Base-by-base conservation (phyloP, 371 early-diverging fungal genomes). In the Blakeslea trispora region DNA sequence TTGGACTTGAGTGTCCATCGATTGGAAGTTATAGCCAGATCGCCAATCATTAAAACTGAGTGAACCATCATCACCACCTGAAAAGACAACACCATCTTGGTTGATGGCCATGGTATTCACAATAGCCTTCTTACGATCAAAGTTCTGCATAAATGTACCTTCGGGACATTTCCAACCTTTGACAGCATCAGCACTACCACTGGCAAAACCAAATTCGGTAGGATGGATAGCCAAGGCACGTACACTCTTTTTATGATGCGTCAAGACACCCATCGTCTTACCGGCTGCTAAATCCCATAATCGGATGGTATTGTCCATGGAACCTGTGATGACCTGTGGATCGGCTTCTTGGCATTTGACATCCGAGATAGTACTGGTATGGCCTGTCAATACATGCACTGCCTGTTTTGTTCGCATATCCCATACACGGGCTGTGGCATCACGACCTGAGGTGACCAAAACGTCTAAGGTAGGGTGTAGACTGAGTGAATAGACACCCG, bases 21-120 rank as follows among this genome's bases (percentile, higher is more conserved):
- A 79, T 63, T 98, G 97, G 83, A 98, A 97, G 64, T 90, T 91
- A 66, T 96, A 84, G 4, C 95, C 97, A 32, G 94, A 90, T 73
- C 91, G 90, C 93, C 94, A 97, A 72, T 98, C 98, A 86, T 95
- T 95, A 70, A 97, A 97, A 53, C 91, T 83, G 90, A 98, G 89
- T 7, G 90, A 86, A 14, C 98, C 97, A 65, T 97, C 89, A 61
- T 98, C 98, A 86, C 91, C 95, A 53, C 98, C 98, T 28, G 94
- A 89, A 64, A 97, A 91, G 68, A 97, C 68, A 39, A 98, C 95
- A 61, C 91, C 90, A 66, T 98, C 97, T 34, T 84, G 84, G 64
- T 97, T 98, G 52, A 90, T 81, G 0, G 90, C 70, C 61, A 97
- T 61, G 21, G 95, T 89, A 66, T 97, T 98, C 60, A 97, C 85